phyloP scores from a whole-genome alignment of 139 green algal species.

The Ettlia oleoabundans region DNA sequence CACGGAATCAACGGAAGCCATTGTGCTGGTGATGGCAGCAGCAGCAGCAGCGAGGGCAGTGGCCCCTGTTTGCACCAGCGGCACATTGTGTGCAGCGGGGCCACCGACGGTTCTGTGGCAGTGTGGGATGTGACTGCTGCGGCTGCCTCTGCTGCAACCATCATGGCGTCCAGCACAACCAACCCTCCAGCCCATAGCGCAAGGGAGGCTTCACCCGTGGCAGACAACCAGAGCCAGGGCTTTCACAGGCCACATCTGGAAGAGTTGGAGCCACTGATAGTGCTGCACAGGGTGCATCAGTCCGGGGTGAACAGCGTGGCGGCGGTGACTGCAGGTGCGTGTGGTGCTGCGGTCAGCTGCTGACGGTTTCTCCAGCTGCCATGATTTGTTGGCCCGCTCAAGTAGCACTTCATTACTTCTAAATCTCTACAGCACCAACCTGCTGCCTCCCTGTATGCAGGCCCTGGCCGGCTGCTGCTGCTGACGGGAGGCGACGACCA shows the following conservation, averaged over 20 bases:
- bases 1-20: too few relatives aligned
- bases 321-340: neutral
- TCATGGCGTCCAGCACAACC: too few relatives aligned
- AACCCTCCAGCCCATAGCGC: too few relatives aligned
- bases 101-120: slow-evolving; percentile 38
- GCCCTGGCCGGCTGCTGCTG: slow-evolving; percentile 25
- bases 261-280: slow-evolving; percentile 12
- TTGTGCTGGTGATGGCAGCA: neutral
- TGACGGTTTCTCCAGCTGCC: neutral
- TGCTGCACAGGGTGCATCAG: slow-evolving; percentile 39
- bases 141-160: too few relatives aligned
- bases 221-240: too few relatives aligned
- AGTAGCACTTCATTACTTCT: too few relatives aligned
- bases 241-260: neutral
- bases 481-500: slow-evolving; percentile 57
- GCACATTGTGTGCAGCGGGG: slow-evolving; percentile 30
- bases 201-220: too few relatives aligned
- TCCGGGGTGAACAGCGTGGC: slow-evolving; percentile 55
- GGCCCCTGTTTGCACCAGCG: too few relatives aligned
- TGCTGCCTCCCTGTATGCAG: neutral
- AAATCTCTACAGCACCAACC: neutral
- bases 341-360: too few relatives aligned
- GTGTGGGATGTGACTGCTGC: slow-evolving; percentile 41
- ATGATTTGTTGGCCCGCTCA: too few relatives aligned
- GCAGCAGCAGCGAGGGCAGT: neutral